Evolutionary conservation across 805 yeast species (phyloP).

Genomic region (Ogataea nitratoaversa): DNA sequence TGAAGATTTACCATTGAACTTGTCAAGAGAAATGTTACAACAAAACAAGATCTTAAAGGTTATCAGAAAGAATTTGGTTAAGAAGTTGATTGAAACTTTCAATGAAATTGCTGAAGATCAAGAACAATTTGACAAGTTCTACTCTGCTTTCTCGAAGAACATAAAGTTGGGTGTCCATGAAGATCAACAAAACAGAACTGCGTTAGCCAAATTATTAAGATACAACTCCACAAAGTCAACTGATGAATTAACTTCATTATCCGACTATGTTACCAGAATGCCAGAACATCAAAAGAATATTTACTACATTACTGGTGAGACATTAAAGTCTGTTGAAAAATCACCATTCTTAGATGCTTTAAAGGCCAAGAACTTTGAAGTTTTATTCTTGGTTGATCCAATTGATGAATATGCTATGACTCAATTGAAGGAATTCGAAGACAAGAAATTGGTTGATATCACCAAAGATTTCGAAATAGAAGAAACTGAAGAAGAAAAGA

Average conservation of each 20-base stretch:
- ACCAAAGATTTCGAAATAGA: constrained; percentile 98
- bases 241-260: constrained; percentile 90
- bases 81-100: constrained; percentile 97
- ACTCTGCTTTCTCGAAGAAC: constrained; percentile 97
- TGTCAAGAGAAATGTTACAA: constrained; percentile 99
- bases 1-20: constrained; percentile 98
- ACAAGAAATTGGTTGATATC: constrained; percentile 97
- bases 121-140: constrained; percentile 98
- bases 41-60: constrained; percentile 99
- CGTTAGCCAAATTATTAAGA: constrained; percentile 94
- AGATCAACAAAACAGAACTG: constrained; percentile 94
- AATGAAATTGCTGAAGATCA: constrained; percentile 98
- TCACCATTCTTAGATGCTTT: constrained; percentile 99
- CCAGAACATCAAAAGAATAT: constrained; percentile 99
- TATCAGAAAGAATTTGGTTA: constrained; percentile 97
- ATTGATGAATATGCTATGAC: constrained; percentile 99
- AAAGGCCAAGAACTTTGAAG: constrained; percentile 98
- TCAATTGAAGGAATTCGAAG: constrained; percentile 98
- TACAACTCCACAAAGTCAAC: constrained; percentile 93
- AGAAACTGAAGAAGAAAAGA: constrained; percentile 98
- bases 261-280: constrained; percentile 99
- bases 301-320: constrained; percentile 99
- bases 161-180: constrained; percentile 98
- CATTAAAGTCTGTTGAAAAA: constrained; percentile 94
- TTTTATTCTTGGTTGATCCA: constrained; percentile 96